These are phyloP conservation scores for Xylaria castorea DNA, from an alignment of 495 filamentous ascomycete species.

Conservation along the genomic window DNA sequence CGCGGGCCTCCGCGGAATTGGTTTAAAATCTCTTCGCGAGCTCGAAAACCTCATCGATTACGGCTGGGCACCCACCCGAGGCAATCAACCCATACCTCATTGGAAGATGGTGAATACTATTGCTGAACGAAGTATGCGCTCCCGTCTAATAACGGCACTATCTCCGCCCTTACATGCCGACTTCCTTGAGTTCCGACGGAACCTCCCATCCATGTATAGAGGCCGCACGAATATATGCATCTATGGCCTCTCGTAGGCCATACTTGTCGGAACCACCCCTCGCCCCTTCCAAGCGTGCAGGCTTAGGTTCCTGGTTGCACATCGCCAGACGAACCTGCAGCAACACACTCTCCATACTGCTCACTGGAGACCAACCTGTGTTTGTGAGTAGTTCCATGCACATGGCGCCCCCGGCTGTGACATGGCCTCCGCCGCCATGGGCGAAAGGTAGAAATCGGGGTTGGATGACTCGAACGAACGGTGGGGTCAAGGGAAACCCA, in stretches of 20 bases:
- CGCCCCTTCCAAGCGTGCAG: conserved; percentile 67
- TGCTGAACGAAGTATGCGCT: neutral
- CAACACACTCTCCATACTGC: conserved; percentile 78
- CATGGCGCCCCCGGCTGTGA: conserved; percentile 85
- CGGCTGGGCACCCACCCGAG: neutral
- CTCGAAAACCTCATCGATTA: neutral
- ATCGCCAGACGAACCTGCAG: conserved; percentile 84
- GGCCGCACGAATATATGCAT: conserved; percentile 75
- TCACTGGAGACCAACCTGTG: conserved; percentile 77
- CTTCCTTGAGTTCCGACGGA: conserved; percentile 49
- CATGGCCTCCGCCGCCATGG: conserved; percentile 83
- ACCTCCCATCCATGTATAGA: conserved; percentile 68
- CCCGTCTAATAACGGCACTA: neutral
- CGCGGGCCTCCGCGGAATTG: neutral
- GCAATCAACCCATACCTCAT: neutral
- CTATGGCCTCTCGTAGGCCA: conserved; percentile 69
- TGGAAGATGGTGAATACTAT: neutral
- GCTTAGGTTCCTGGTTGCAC: conserved; percentile 68
- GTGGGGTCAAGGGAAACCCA: conserved; percentile 78
- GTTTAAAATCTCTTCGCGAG: neutral
- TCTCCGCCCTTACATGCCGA: neutral
- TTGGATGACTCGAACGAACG: conserved; percentile 84
- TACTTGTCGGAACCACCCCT: conserved; percentile 55
- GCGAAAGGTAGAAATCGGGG: conserved; percentile 78
- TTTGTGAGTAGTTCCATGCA: conserved; percentile 93